Base-by-base conservation (phyloP, 2,329 filamentous ascomycete species). In the Escovopsis sp. region DNA sequence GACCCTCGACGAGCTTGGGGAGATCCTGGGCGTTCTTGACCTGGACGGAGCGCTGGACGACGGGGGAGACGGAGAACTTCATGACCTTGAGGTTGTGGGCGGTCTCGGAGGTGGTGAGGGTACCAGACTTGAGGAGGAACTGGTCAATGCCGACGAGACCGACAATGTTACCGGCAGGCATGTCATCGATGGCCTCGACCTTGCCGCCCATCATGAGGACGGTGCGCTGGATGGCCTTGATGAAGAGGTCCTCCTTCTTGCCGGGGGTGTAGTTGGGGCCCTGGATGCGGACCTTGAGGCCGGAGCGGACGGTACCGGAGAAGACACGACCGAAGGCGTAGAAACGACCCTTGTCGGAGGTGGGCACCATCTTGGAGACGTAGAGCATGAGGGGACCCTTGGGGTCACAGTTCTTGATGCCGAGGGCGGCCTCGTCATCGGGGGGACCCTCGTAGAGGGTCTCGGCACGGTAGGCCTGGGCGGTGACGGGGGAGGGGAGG, bases 271-370 rank as follows among this genome's bases (percentile, higher is more conserved):
- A 98, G 83, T 96, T 96, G 66, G 91, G 91, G 54, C 91, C 91
- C 77, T 98, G 91, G 67, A 98, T 98, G 69, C 91, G 91, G 79
- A 98, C 91, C 83, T 96, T 96, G 60, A 96, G 76, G 74, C 91
- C 91, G 55, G 91, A 96, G 62, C 76, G 76, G 74, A 95, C 91
- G 64, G 88, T 96, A 84, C 91, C 91, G 57, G 91, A 75, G 79
- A 96, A 98, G 72, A 98, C 91, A 94, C 91, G 91, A 72, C 91
- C 91, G 74, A 98, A 98, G 67, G 91, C 91, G 74, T 95, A 98
- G 86, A 98, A 98, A 72, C 91, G 89, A 70, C 91, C 91, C 83
- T 95, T 96, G 65, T 98, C 91, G 59, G 87, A 93, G 57, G 91
- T 98, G 60, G 91, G 91, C 62, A 98, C 91, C 91, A 98, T 98